Percentiles rank a stretch among this genome's conserved stretches.
These are phyloP conservation scores for Podospora appendiculata DNA, from an alignment of 495 filamentous ascomycete species.

Conservation along the genomic window DNA sequence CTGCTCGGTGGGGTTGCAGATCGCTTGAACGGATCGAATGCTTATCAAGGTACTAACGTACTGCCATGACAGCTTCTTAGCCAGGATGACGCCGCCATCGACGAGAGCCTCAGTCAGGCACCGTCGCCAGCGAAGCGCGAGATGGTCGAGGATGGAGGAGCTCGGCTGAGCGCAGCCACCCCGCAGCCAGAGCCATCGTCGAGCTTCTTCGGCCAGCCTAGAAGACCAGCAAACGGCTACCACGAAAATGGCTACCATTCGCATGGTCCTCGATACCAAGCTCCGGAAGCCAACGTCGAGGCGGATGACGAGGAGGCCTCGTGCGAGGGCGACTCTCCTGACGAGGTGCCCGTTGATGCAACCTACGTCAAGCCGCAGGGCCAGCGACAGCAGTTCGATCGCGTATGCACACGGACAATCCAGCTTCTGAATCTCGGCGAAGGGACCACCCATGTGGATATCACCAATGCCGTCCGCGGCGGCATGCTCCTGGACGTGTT, in stretches of 20 bases:
- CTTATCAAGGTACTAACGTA: slow-evolving; percentile 5
- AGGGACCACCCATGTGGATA: slow-evolving; percentile 56
- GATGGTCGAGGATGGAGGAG: slow-evolving; percentile 19
- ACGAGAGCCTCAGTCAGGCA: slow-evolving; percentile 11
- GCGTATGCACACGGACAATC: slow-evolving; percentile 54
- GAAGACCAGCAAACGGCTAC: neutral
- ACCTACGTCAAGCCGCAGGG: slow-evolving; percentile 10
- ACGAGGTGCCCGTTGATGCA: slow-evolving; percentile 13
- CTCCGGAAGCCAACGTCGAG: slow-evolving; percentile 2
- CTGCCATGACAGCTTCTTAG: slow-evolving; percentile 39
- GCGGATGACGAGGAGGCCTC: slow-evolving; percentile 16
- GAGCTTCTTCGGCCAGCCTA: slow-evolving; percentile 1
- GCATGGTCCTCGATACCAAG: neutral
- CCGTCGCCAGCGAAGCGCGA: slow-evolving; percentile 5
- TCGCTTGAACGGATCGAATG: neutral
- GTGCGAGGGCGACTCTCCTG: slow-evolving; percentile 12
- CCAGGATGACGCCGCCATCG: slow-evolving; percentile 32
- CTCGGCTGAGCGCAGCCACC: slow-evolving; percentile 8
- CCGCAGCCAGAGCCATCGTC: slow-evolving; percentile 1
- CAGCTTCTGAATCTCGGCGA: slow-evolving; percentile 56
- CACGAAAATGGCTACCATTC: neutral
- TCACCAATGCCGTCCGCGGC: slow-evolving; percentile 58
- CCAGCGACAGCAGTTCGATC: slow-evolving; percentile 19
- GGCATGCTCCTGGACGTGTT: slow-evolving; percentile 65
- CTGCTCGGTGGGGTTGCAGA: neutral